Base-by-base conservation (phyloP, 2,329 filamentous ascomycete genomes). In the Paramyrothecium roridum region DNA sequence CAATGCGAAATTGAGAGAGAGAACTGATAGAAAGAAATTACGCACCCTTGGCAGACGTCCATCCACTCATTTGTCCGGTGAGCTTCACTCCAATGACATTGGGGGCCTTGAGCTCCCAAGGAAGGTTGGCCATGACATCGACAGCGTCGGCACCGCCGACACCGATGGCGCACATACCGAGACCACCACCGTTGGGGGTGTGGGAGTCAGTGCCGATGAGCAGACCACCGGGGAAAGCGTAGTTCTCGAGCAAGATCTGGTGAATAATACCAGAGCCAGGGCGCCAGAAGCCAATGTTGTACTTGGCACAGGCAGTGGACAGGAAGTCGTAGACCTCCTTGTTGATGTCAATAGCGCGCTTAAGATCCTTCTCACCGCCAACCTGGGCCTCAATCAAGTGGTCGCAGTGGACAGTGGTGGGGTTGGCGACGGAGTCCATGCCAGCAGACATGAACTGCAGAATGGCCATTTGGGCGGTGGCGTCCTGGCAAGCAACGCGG, bases 211-310 rank as follows among this genome's bases (percentile, higher is more conserved):
- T 98, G 75, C 95, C 95, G 72, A 98, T 98, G 72, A 99, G 86
- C 57, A 99, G 86, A 85, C 89, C 93, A 84, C 95, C 95, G 63
- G 95, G 95, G 88, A 98, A 98, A 74, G 93, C 93, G 76, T 98
- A 98, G 84, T 98, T 98, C 82, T 99, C 95, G 57, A 98, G 86
- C 61, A 98, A 79, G 71, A 98, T 98, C 83, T 98, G 95, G 81
- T 99, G 95, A 68, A 99, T 99, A 75, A 98, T 99, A 84, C 95
- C 95, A 73, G 93, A 97, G 67, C 95, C 95, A 63, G 95, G 95
- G 76, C 86, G 91, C 95, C 95, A 99, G 88, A 98, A 98, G 82
- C 95, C 95, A 75, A 98, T 98, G 84, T 98, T 93, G 84, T 98
- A 99, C 83, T 98, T 99, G 71, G 93, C 93, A 75, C 93, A 98